Evolutionary conservation across 306 rosid species (phyloP).

Genomic region (Cucurbita pepo): DNA sequence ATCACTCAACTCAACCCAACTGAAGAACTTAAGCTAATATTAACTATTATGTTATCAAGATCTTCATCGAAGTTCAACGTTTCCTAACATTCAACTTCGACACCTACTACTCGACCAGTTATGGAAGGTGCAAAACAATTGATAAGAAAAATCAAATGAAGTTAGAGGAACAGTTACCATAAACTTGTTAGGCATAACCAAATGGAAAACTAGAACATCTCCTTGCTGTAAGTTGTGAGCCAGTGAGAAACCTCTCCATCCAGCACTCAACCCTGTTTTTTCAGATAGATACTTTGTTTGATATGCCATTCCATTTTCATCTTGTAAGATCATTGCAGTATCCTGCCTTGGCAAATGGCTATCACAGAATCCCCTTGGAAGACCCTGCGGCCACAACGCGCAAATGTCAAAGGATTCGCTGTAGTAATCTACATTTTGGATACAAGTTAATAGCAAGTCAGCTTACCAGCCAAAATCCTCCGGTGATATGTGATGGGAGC

Average conservation of each 20-base stretch:
- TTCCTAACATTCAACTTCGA: not conserved
- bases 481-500: conserved; percentile 11
- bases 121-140: not conserved
- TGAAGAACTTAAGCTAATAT: no score
- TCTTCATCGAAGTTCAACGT: not conserved
- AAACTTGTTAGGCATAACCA: conserved; percentile 12
- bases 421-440: not conserved
- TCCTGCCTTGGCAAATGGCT: conserved; percentile 8
- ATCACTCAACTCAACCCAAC: no score
- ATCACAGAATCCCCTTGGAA: conserved; percentile 14
- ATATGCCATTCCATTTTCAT: conserved; percentile 11
- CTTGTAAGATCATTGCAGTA: conserved; percentile 8
- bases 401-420: not conserved
- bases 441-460: not conserved
- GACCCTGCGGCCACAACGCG: not conserved
- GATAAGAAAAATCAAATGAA: not conserved
- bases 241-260: conserved; percentile 10
- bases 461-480: conserved; percentile 16
- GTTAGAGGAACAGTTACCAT: conserved; percentile 3
- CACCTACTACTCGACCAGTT: not conserved
- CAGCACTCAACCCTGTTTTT: conserved; percentile 9
- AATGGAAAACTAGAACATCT: conserved; percentile 9
- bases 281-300: not conserved
- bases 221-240: conserved; percentile 5
- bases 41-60: not conserved